A percentile compares a stretch with the other conserved stretches of the same genome.
phyloP scores from a whole-genome alignment of 2,329 filamentous ascomycete genomes.

The Chrysoporthe austroafricana region DNA sequence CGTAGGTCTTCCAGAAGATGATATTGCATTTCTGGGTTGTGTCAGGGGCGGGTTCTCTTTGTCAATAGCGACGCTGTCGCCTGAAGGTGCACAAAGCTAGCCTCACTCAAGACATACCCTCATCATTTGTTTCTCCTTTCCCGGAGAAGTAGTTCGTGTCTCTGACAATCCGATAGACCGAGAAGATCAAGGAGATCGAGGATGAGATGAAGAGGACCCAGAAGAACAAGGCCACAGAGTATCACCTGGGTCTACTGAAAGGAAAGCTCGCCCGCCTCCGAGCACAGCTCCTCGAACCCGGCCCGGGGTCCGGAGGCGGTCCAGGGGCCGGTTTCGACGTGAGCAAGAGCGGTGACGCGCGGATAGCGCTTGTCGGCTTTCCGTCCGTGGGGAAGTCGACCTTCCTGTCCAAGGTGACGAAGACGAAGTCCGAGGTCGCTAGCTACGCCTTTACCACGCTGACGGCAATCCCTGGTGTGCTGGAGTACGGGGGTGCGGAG shows the following conservation, averaged over 20 bases:
- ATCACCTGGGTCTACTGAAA: constrained; percentile 96
- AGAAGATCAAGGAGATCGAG: constrained; percentile 99
- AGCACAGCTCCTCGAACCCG: constrained; percentile 91
- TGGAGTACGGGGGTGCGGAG: constrained; percentile 97
- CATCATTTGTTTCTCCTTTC: background rate
- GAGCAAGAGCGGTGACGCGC: constrained; percentile 92
- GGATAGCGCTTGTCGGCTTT: constrained; percentile 97
- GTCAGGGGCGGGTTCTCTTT: background rate
- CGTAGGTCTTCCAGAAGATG: constrained; percentile 15
- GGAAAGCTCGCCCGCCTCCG: constrained; percentile 95
- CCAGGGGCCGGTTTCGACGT: constrained; percentile 89
- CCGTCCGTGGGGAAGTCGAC: constrained; percentile 99
- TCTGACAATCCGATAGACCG: constrained; percentile 55
- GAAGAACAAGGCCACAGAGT: constrained; percentile 76
- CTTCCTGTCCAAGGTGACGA: constrained; percentile 98
- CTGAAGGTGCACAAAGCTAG: background rate
- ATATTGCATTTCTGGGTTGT: background rate
- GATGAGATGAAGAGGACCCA: constrained; percentile 99
- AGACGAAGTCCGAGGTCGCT: constrained; percentile 94
- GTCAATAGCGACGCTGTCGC: no score
- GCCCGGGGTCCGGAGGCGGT: constrained; percentile 74
- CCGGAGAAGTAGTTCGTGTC: background rate
- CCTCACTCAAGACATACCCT: no score
- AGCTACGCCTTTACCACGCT: constrained; percentile 97
- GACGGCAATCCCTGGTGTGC: constrained; percentile 93